A percentile compares a stretch with the other conserved stretches of the same genome.
Conservation (phyloP, 2,329 filamentous ascomycete genomes). For the Trichoderma sp. region DNA sequence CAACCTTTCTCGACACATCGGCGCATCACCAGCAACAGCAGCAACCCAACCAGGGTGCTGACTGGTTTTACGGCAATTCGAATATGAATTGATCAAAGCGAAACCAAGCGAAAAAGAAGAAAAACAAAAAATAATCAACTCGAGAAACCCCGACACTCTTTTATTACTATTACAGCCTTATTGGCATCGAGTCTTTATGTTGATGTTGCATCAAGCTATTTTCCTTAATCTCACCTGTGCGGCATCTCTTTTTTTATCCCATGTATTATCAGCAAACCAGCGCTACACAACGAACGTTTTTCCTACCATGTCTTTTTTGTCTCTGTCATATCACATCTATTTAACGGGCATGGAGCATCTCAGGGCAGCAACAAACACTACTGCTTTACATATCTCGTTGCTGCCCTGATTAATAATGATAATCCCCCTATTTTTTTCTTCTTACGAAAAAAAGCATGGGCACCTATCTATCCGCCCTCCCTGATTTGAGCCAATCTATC, state of each 20-base stretch:
- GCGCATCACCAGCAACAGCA: slow-evolving; percentile 28
- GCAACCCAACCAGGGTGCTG: slow-evolving; percentile 19
- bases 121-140: slow-evolving; percentile 15
- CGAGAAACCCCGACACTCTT: slow-evolving; percentile 15
- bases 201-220: slow-evolving; percentile 12
- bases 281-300: slow-evolving; percentile 17
- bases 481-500: neutral
- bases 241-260: neutral
- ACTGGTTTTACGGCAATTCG: slow-evolving; percentile 37
- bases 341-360: neutral
- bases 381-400: neutral
- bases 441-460: neutral
- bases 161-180: slow-evolving; percentile 5
- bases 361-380: neutral
- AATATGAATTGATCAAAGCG: slow-evolving; percentile 31
- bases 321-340: neutral
- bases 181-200: slow-evolving; percentile 2
- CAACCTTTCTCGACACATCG: slow-evolving; percentile 34
- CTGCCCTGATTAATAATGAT: slow-evolving; percentile 33
- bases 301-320: neutral
- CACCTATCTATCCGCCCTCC: neutral
- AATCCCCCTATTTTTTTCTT: slow-evolving; percentile 27
- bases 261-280: slow-evolving; percentile 20
- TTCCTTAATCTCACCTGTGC: slow-evolving; percentile 13
- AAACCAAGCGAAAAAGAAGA: neutral